These are phyloP conservation scores for Sisymbrium irio DNA, from an alignment of 345 rosid genomes.

Conservation along the genomic window DNA sequence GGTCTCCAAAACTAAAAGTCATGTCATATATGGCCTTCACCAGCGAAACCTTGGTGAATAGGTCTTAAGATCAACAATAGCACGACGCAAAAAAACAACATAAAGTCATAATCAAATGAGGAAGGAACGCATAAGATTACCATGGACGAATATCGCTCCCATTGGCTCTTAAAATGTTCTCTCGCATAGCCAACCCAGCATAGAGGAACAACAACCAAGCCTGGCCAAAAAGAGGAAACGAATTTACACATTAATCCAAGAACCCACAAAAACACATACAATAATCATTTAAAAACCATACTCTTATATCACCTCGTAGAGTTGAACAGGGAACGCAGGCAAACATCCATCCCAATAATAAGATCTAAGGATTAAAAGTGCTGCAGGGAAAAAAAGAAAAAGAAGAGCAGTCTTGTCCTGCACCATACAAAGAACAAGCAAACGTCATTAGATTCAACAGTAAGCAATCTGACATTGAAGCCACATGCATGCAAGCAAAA, in stretches of 20 bases:
- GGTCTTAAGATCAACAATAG: background rate
- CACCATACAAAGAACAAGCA: slow-evolving; percentile 27
- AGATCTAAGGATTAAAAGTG: slow-evolving; percentile 64
- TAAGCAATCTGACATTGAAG: background rate
- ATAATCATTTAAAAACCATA: background rate
- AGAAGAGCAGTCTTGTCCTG: slow-evolving; percentile 96
- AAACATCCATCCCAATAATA: slow-evolving; percentile 87
- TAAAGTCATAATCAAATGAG: background rate
- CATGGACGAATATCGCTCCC: slow-evolving; percentile 99
- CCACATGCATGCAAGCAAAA: slow-evolving; percentile 5
- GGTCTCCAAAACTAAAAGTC: background rate
- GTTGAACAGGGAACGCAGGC: slow-evolving; percentile 93
- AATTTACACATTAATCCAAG: background rate
- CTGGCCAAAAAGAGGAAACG: slow-evolving; percentile 31
- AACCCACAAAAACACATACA: slow-evolving; percentile 8
- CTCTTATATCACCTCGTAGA: slow-evolving; percentile 60
- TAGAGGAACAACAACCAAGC: slow-evolving; percentile 96
- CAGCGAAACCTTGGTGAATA: background rate
- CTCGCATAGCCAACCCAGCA: slow-evolving; percentile 93
- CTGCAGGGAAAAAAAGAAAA: slow-evolving; percentile 81
- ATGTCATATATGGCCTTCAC: background rate
- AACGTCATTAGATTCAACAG: background rate
- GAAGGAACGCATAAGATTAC: slow-evolving; percentile 37
- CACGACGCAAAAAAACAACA: background rate
- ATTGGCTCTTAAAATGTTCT: slow-evolving; percentile 87